phyloP scores from a whole-genome alignment of 176 grass and related monocot species.

The Triticum dicoccoides region DNA sequence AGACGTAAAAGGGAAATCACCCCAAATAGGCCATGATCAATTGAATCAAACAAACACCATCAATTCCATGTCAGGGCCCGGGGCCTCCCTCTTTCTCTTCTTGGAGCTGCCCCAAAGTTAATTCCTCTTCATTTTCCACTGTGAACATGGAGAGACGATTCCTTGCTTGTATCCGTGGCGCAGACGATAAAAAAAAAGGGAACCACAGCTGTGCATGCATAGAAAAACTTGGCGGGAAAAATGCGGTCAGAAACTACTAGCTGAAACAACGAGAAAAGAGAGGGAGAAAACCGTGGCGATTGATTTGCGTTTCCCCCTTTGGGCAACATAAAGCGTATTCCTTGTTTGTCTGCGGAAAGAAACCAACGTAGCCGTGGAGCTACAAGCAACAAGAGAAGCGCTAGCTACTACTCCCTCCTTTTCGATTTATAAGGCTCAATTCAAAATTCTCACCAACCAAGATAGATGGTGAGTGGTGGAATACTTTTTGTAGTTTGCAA shows the following conservation, averaged over 20 bases:
- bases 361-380: not conserved
- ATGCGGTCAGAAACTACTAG: not conserved
- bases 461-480: no score
- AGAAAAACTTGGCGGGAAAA: not conserved
- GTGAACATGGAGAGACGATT: not conserved
- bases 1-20: not conserved
- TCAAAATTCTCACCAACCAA: no score
- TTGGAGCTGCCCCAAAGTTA: not conserved
- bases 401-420: not conserved
- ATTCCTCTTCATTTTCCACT: not conserved
- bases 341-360: not conserved
- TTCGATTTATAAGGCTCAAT: no score
- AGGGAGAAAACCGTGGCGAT: not conserved
- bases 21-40: not conserved
- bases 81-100: not conserved
- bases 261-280: not conserved
- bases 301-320: conserved; percentile 6
- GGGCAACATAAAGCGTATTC: conserved; percentile 5
- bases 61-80: not conserved
- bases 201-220: not conserved
- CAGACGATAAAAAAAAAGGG: not conserved
- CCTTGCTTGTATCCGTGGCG: not conserved
- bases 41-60: conserved; percentile 17
- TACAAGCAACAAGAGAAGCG: no score
- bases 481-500: no score